Evolutionary conservation across 495 filamentous ascomycete species (phyloP), one percentile per base, ranked within the genome.

Genomic region (Penicillium psychrofluorescens): DNA sequence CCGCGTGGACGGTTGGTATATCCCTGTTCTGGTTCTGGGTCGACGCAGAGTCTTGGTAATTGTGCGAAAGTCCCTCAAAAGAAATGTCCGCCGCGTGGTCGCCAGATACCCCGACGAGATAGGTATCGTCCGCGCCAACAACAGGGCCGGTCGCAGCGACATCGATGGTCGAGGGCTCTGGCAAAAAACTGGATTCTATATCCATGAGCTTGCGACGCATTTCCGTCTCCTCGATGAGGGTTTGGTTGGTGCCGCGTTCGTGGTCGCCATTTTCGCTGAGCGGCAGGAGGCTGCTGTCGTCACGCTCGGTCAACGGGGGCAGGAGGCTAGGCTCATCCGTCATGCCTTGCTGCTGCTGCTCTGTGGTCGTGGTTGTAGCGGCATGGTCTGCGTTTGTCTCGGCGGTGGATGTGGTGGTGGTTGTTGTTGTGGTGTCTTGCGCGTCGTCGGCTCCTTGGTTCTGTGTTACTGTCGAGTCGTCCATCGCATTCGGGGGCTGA

Each of bases 101-200:
- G 32, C 48, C 50, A 11, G 54, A 43, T 5, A 67, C 46, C 1
- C 67, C 70, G 30, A 72, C 60, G 30, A 72, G 34, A 36, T 66
- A 74, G 4, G 70, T 72, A 55, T 72, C 67, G 34, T 72, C 67
- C 9, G 51, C 59, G 28, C 68, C 67, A 9, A 49, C 37, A 11
- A 46, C 50, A 1, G 39, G 52, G 28, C 60, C 55, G 10, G 48
- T 38, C 16, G 53, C 40, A 31, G 61, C 60, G 38, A 69, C 53
- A 31, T 72, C 63, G 27, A 73, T 67, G 1, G 69, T 71, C 1
- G 74, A 78, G 3, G 71, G 58, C 27, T 74, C 71, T 0, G 74
- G 74, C 33, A 90, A 41, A 50, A 95, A 94, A 55, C 86, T 94
- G 7, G 88, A 94, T 59, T 95, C 90, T 46, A 92, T 78, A 56